These are phyloP conservation scores for Fibroporia radiculosa DNA, from an alignment of 768 basidiomycete genomes.

Conservation along the genomic window DNA sequence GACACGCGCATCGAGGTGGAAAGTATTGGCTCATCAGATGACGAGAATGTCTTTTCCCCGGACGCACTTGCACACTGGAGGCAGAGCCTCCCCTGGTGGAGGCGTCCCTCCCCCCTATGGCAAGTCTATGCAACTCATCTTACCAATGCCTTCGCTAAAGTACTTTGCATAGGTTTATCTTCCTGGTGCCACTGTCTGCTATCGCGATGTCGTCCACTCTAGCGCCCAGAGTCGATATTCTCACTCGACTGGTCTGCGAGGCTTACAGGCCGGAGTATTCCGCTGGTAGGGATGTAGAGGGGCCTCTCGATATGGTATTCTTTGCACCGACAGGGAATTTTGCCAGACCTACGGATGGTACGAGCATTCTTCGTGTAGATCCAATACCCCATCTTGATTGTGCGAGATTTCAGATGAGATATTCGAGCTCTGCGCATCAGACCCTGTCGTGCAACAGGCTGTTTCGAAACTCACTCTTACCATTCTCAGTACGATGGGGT, in stretches of 20 bases:
- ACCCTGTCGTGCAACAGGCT: conserved; percentile 67
- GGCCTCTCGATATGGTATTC: neutral
- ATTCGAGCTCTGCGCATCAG: conserved; percentile 43
- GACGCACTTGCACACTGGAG: conserved; percentile 14
- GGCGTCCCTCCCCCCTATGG: conserved; percentile 67
- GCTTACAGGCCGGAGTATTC: conserved; percentile 45
- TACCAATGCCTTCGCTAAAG: neutral
- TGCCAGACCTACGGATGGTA: no score
- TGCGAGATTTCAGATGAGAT: conserved; percentile 4
- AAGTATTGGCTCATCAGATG: conserved; percentile 10
- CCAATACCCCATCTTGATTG: no score
- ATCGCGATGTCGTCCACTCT: conserved; percentile 49
- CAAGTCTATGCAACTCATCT: conserved; percentile 26
- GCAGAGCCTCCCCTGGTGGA: conserved; percentile 60
- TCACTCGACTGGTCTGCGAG: conserved; percentile 67
- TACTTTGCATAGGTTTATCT: conserved; percentile 43
- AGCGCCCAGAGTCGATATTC: conserved; percentile 69
- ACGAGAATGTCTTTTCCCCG: conserved; percentile 16
- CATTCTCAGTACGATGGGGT: conserved; percentile 57
- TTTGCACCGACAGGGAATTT: no score
- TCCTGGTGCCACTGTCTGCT: conserved; percentile 43
- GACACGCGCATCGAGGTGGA: conserved; percentile 25
- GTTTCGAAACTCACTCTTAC: conserved; percentile 58
- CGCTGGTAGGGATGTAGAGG: neutral
- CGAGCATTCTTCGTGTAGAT: no score